These are phyloP conservation scores for Collybia sordida DNA, from an alignment of 768 basidiomycete genomes.

Conservation along the genomic window DNA sequence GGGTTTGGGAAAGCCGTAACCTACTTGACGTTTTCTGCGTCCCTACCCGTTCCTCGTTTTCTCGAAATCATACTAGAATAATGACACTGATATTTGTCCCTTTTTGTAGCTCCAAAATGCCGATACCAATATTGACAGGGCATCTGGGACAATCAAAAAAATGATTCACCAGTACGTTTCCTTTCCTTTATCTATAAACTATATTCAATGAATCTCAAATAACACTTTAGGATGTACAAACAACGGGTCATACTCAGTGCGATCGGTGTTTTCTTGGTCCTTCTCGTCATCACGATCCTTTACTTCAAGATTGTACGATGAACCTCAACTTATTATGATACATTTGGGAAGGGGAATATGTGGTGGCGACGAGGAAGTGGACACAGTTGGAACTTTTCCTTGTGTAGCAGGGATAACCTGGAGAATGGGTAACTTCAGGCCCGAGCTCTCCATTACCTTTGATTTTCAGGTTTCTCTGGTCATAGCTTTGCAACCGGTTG, in stretches of 20 bases:
- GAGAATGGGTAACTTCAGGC: too few relatives aligned
- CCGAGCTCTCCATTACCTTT: too few relatives aligned
- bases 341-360: too few relatives aligned
- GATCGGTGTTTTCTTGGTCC: conserved; percentile 76
- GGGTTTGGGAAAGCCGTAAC: neutral
- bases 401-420: too few relatives aligned
- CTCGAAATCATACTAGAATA: too few relatives aligned
- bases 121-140: conserved; percentile 81
- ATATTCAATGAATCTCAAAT: neutral
- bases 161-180: conserved; percentile 84
- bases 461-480: too few relatives aligned
- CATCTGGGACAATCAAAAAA: conserved; percentile 86
- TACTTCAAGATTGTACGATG: conserved; percentile 50
- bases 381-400: too few relatives aligned
- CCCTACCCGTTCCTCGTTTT: neutral
- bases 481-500: too few relatives aligned
- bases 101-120: conserved; percentile 66
- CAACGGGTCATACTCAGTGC: conserved; percentile 77
- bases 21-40: neutral
- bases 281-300: conserved; percentile 71
- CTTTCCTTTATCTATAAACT: neutral
- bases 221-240: conserved; percentile 75
- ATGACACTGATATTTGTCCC: too few relatives aligned
- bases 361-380: too few relatives aligned
- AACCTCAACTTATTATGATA: too few relatives aligned